A percentile compares a stretch with the other conserved stretches of the same genome.
phyloP scores from a whole-genome alignment of 148 eudicot genomes.

The Vaccinium myrtillus region DNA sequence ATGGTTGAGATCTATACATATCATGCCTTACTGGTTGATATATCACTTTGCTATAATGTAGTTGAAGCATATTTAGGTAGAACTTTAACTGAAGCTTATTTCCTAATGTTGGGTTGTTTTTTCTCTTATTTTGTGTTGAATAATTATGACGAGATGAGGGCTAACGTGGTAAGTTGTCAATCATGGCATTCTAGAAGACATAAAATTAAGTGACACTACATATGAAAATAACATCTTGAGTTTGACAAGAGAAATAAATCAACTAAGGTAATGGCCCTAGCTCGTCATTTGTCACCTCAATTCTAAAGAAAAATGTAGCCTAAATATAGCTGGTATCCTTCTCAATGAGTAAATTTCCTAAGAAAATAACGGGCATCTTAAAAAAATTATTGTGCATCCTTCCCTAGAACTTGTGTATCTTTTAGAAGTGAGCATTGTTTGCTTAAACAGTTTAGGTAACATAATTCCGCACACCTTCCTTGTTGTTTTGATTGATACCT shows the following conservation, averaged over 20 bases:
- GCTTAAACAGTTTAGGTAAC: neutral
- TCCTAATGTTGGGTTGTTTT: neutral
- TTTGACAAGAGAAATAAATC: neutral
- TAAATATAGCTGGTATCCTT: neutral
- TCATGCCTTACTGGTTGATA: neutral
- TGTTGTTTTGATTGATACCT: neutral
- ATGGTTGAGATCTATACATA: neutral
- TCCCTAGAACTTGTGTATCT: neutral
- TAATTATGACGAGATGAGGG: neutral
- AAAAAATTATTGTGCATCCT: neutral
- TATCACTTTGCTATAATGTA: neutral
- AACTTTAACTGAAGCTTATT: neutral
- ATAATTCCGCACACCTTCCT: neutral
- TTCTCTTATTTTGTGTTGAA: neutral
- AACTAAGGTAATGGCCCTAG: neutral
- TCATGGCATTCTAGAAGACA: neutral
- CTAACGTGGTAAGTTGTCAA: neutral
- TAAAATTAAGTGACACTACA: neutral
- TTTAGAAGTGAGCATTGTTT: neutral
- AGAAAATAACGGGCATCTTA: neutral
- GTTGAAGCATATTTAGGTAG: neutral
- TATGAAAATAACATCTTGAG: neutral
- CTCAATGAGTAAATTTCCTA: neutral
- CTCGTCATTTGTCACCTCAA: neutral
- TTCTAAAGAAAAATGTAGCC: neutral